Evolutionary conservation across 2,329 filamentous ascomycete genomes (phyloP).

Genomic region (Diplocarpon mali): DNA sequence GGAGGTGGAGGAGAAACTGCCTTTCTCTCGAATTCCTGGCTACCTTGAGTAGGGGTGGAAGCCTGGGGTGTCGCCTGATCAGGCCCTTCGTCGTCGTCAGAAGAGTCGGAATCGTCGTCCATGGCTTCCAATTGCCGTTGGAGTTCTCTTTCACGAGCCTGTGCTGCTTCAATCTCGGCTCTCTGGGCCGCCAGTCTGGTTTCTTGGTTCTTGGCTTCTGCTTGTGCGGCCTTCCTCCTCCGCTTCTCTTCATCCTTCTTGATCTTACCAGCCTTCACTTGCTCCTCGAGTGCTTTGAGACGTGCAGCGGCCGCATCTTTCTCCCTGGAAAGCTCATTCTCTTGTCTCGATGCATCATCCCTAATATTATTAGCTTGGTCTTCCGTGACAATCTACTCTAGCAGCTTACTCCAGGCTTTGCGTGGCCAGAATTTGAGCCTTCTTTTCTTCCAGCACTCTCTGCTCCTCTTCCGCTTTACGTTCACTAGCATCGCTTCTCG

Average conservation of each 20-base stretch:
- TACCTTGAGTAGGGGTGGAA: slow-evolving; percentile 44
- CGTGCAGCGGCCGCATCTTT: slow-evolving; percentile 72
- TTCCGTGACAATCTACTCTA: background rate
- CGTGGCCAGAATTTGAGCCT: slow-evolving; percentile 62
- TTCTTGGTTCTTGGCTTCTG: slow-evolving; percentile 83
- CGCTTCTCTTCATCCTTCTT: slow-evolving; percentile 96
- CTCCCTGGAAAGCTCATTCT: slow-evolving; percentile 71
- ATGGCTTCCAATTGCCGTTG: slow-evolving; percentile 73
- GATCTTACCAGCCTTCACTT: slow-evolving; percentile 84
- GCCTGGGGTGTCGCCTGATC: slow-evolving; percentile 55
- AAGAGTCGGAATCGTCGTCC: slow-evolving; percentile 59
- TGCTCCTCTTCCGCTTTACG: slow-evolving; percentile 51
- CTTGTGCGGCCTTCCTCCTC: slow-evolving; percentile 76
- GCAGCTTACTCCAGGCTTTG: slow-evolving; percentile 70
- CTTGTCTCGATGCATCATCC: slow-evolving; percentile 60
- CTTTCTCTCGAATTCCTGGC: slow-evolving; percentile 43
- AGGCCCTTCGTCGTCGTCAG: slow-evolving; percentile 62
- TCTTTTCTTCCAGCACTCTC: slow-evolving; percentile 58
- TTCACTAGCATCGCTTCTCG: slow-evolving; percentile 46
- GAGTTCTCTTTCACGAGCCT: slow-evolving; percentile 80
- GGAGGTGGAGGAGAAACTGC: slow-evolving; percentile 34
- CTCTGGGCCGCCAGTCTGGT: slow-evolving; percentile 71
- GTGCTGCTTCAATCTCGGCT: slow-evolving; percentile 84
- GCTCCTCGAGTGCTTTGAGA: slow-evolving; percentile 81
- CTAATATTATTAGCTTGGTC: slow-evolving; percentile 35